A percentile compares a stretch with the other conserved stretches of the same genome.
Evolutionary conservation across 768 basidiomycete species (phyloP).

Genomic region (Lentinula sp.): DNA sequence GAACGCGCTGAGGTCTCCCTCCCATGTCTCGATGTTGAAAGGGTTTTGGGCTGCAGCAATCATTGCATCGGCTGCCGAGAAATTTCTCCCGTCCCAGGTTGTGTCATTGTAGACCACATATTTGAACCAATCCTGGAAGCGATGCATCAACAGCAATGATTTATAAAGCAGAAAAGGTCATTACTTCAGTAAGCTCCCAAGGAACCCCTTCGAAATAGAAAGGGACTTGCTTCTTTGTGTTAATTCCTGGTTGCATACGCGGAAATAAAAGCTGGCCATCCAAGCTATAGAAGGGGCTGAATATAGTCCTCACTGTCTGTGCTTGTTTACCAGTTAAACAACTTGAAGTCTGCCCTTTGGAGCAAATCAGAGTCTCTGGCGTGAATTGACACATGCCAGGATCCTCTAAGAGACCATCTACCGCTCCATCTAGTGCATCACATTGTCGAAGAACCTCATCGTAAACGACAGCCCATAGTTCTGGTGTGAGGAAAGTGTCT

Average conservation of each 20-base stretch:
- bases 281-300: slow-evolving; percentile 9
- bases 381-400: slow-evolving; percentile 14
- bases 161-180: not conserved
- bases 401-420: slow-evolving; percentile 14
- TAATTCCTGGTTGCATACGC: slow-evolving; percentile 12
- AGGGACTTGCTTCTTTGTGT: not conserved
- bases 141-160: not conserved
- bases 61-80: not conserved
- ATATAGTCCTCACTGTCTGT: slow-evolving; percentile 9
- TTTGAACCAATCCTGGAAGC: not conserved
- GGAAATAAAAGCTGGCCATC: slow-evolving; percentile 8
- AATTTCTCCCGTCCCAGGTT: not conserved
- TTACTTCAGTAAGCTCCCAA: not conserved
- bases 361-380: slow-evolving; percentile 13
- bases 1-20: slow-evolving; percentile 11
- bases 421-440: slow-evolving; percentile 15
- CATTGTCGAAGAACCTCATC: slow-evolving; percentile 16
- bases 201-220: slow-evolving; percentile 5
- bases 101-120: slow-evolving; percentile 7
- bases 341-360: not conserved
- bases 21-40: slow-evolving; percentile 7
- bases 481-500: slow-evolving; percentile 10
- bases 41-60: not conserved
- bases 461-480: slow-evolving; percentile 12
- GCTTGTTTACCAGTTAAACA: slow-evolving; percentile 14